Evolutionary conservation across 2,329 filamentous ascomycete genomes (phyloP).

Genomic region (Pseudogymnoascus sp.): DNA sequence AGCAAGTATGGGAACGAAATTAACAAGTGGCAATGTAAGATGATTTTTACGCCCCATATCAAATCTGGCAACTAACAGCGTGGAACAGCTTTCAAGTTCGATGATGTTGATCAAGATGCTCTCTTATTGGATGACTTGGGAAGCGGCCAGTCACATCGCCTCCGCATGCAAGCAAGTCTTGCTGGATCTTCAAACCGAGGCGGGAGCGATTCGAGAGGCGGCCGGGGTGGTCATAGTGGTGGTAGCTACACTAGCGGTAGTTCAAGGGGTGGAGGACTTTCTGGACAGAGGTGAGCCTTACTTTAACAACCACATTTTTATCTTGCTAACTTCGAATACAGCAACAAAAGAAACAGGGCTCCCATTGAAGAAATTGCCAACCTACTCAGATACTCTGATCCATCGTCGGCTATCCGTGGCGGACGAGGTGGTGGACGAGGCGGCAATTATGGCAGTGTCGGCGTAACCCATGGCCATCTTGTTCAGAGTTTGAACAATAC

Average conservation of each 20-base stretch:
- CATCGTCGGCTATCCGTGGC: background rate
- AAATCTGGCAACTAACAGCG: background rate
- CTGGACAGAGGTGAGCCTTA: background rate
- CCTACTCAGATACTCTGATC: background rate
- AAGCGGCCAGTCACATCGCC: slow-evolving; percentile 8
- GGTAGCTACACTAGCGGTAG: background rate
- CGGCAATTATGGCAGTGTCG: background rate
- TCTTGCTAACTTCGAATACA: background rate
- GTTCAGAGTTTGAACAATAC: background rate
- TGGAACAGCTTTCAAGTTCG: background rate
- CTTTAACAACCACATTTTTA: background rate
- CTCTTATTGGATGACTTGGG: slow-evolving; percentile 2
- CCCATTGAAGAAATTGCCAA: slow-evolving; percentile 1
- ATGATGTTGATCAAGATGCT: slow-evolving; percentile 11
- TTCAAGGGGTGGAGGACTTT: background rate
- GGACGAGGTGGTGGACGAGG: background rate
- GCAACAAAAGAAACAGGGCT: background rate
- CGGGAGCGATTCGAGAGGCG: background rate
- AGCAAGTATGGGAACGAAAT: background rate
- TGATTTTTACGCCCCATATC: background rate
- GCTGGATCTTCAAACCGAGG: background rate
- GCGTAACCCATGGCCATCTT: background rate
- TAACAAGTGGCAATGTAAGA: background rate
- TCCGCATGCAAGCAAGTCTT: slow-evolving; percentile 4
- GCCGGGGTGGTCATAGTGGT: background rate